Evolutionary conservation across 129 eudicot species (phyloP).

Genomic region (Lonicera japonica): DNA sequence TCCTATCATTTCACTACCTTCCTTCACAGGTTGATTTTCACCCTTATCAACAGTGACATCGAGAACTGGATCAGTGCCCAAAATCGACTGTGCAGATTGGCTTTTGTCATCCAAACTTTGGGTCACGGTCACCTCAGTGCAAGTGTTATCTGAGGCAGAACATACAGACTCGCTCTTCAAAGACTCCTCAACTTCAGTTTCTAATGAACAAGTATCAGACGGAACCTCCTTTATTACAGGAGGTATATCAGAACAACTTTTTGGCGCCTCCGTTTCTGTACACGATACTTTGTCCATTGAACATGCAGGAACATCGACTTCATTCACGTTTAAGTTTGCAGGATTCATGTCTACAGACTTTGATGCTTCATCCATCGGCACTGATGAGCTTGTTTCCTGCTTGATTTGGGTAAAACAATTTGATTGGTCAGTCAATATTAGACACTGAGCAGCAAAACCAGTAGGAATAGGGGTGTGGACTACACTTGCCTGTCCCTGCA

Average conservation of each 20-base stretch:
- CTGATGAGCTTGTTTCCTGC: conserved; percentile 17
- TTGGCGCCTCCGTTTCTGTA: not conserved
- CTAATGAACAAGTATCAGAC: not conserved
- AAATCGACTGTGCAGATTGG: conserved; percentile 1
- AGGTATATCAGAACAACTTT: not conserved
- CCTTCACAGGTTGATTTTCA: conserved; percentile 15
- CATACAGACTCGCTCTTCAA: not conserved
- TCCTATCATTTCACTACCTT: conserved; percentile 13
- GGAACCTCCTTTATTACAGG: not conserved
- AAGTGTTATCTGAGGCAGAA: conserved; percentile 1
- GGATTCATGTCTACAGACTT: conserved; percentile 6
- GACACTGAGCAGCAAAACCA: conserved; percentile 16
- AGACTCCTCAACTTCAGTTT: conserved; percentile 2
- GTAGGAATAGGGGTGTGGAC: conserved; percentile 16
- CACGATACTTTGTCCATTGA: not conserved
- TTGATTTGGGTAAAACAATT: conserved; percentile 8
- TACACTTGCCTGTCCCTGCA: conserved; percentile 12
- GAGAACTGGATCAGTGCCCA: not conserved
- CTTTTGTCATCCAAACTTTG: conserved; percentile 1
- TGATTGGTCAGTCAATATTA: conserved; percentile 16
- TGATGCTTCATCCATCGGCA: too few relatives aligned
- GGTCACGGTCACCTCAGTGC: not conserved
- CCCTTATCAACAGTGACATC: not conserved
- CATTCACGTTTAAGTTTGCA: conserved; percentile 11
- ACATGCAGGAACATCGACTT: not conserved